Base-by-base conservation (phyloP, 2,329 filamentous ascomycete genomes). In the Neonectria punicea region DNA sequence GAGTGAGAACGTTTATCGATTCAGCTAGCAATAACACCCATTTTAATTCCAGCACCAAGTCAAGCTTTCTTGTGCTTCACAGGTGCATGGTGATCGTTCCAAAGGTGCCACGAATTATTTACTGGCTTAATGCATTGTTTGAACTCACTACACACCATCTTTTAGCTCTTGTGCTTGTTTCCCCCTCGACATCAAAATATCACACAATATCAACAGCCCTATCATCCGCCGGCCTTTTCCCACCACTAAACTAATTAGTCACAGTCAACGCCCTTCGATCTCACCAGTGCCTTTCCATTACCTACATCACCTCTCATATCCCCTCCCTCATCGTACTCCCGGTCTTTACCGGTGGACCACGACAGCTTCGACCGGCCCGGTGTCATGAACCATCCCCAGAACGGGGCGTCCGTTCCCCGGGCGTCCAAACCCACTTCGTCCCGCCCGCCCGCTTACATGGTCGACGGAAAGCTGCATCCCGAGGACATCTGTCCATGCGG, bases 351-450 rank as follows among this genome's bases (percentile, higher is more conserved):
- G 58, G 59, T 50, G 22, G 16, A 11, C 25, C 39, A 28, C 53
- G 36, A 43, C 22, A 18, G 41, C 32, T n/a, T 30, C 34, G 32
- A 65, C 62, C 62, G 62, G 62, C 58, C 62, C 62, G 62, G 53
- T 57, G 36, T 22, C 25, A 13, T 34, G 36, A 60, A 22, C 56
- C 56, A 51, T 55, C 56, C 32, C 43, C 44, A 46, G 53, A 57
- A 58, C 60, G 60, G 54, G 47, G 43, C 14, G 47, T 44, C 46
- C 53, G 39, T 46, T 41, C 46, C n/a, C 47, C 53, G 22, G 22
- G 22, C 22, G 53, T 28, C 60, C 55, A 34, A 57, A 44, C 34
- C 41, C 41, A 11, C 14, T 43, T n/a, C 39, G 20, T 14, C 30
- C 14, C n/a, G 13, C 16, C 20, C 5, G 28, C 49, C 10, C 39